phyloP scores from a whole-genome alignment of 2,329 filamentous ascomycete species.

The Botrytis sinoallii region DNA sequence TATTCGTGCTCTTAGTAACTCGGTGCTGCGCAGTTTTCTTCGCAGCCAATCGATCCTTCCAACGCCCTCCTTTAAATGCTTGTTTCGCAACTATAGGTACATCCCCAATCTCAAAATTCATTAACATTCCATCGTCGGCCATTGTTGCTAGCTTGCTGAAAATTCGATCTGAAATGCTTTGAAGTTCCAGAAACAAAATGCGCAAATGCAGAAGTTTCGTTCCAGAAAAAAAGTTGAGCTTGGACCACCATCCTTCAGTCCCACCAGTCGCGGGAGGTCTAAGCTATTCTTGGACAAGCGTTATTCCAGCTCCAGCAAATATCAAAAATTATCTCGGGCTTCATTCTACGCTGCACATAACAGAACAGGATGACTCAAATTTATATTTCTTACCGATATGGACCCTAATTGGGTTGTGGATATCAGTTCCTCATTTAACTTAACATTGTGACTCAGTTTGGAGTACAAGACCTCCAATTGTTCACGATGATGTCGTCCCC shows the following conservation, averaged over 20 bases:
- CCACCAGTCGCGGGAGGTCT: slow-evolving; percentile 26
- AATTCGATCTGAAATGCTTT: slow-evolving; percentile 8
- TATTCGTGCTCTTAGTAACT: slow-evolving; percentile 38
- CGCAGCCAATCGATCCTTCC: slow-evolving; percentile 83
- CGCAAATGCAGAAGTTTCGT: slow-evolving; percentile 25
- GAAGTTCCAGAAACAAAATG: slow-evolving; percentile 12
- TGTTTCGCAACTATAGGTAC: slow-evolving; percentile 59
- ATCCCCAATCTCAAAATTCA: slow-evolving; percentile 83
- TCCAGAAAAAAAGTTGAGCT: slow-evolving; percentile 17
- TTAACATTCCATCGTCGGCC: slow-evolving; percentile 91
- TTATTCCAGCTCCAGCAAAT: neutral
- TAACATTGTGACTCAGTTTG: neutral
- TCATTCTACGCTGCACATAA: slow-evolving; percentile 36
- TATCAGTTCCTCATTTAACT: neutral
- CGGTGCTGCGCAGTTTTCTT: slow-evolving; percentile 63
- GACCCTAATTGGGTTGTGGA: slow-evolving; percentile 27
- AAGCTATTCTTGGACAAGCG: slow-evolving; percentile 19
- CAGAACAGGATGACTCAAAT: slow-evolving; percentile 33
- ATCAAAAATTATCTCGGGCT: slow-evolving; percentile 28
- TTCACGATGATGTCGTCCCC: neutral
- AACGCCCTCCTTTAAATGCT: slow-evolving; percentile 82
- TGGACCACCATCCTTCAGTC: neutral
- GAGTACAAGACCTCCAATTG: neutral
- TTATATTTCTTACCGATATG: slow-evolving; percentile 27
- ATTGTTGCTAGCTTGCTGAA: slow-evolving; percentile 47